Percentiles rank a stretch among this genome's conserved stretches.
These are phyloP conservation scores for Salix arbutifolia DNA, from an alignment of 345 rosid genomes.

Conservation along the genomic window DNA sequence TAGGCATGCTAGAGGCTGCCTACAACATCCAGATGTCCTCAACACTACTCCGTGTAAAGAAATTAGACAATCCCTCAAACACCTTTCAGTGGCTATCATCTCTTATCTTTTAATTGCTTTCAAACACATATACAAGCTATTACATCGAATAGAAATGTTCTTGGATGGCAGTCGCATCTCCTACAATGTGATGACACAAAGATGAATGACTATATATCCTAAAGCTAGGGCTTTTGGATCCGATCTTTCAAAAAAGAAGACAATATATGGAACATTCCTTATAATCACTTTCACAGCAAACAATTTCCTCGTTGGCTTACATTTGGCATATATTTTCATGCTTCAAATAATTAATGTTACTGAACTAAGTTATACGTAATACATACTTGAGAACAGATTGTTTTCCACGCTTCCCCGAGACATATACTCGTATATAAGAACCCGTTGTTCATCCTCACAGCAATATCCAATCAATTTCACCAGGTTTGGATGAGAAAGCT, in stretches of 20 bases:
- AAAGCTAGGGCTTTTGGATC: background rate
- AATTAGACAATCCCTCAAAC: background rate
- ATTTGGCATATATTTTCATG: background rate
- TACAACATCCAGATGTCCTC: background rate
- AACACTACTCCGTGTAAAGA: background rate
- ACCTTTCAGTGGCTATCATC: background rate
- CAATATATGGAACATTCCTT: background rate
- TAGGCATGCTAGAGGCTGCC: background rate
- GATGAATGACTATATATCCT: background rate
- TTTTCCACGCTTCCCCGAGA: constrained; percentile 90
- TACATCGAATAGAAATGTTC: background rate
- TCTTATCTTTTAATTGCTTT: background rate
- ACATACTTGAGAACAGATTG: constrained; percentile 81
- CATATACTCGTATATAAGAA: constrained; percentile 87
- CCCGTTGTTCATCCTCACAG: constrained; percentile 83
- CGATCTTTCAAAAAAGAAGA: background rate
- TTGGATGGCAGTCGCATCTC: background rate
- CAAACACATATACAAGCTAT: background rate
- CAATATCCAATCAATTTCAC: constrained; percentile 93
- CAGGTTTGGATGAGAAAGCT: constrained; percentile 91
- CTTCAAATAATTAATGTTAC: background rate
- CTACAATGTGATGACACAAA: background rate
- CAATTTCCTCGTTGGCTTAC: background rate
- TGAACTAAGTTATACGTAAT: background rate
- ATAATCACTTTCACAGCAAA: background rate